Conservation (phyloP, 352 stramenopile species). For the Elongisporangium anandrum region DNA sequence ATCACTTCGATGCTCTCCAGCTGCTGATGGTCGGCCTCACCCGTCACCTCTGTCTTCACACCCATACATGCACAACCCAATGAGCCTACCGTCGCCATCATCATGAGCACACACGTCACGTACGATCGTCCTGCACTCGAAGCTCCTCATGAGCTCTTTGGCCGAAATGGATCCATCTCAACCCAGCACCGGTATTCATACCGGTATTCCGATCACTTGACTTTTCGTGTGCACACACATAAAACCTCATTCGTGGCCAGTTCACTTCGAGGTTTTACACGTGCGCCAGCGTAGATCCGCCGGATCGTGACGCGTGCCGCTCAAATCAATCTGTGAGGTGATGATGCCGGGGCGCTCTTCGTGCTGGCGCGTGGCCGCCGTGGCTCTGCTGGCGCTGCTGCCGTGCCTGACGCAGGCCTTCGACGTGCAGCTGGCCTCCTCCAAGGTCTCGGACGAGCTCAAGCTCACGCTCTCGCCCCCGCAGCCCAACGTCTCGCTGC, state of each 20-base stretch:
- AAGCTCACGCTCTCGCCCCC: slow-evolving; percentile 47
- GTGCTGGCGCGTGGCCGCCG: neutral
- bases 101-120: neutral
- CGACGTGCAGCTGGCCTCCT: slow-evolving; percentile 35
- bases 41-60: slow-evolving; percentile 44
- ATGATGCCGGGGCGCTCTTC: neutral
- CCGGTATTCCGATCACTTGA: neutral
- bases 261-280: neutral
- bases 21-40: slow-evolving; percentile 54
- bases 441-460: slow-evolving; percentile 52
- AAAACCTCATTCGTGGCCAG: neutral
- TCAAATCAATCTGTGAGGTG: neutral
- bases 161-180: neutral
- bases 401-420: slow-evolving; percentile 5
- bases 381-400: neutral
- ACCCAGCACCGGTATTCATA: neutral
- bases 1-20: slow-evolving; percentile 82
- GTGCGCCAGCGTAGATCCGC: slow-evolving; percentile 3
- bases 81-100: neutral
- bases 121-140: neutral
- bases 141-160: neutral
- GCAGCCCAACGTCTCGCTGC: slow-evolving; percentile 44
- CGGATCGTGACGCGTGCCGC: neutral
- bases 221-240: neutral
- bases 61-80: neutral